These are phyloP conservation scores for Fusarium virguliforme DNA, from an alignment of 2,329 filamentous ascomycete genomes.

Conservation along the genomic window DNA sequence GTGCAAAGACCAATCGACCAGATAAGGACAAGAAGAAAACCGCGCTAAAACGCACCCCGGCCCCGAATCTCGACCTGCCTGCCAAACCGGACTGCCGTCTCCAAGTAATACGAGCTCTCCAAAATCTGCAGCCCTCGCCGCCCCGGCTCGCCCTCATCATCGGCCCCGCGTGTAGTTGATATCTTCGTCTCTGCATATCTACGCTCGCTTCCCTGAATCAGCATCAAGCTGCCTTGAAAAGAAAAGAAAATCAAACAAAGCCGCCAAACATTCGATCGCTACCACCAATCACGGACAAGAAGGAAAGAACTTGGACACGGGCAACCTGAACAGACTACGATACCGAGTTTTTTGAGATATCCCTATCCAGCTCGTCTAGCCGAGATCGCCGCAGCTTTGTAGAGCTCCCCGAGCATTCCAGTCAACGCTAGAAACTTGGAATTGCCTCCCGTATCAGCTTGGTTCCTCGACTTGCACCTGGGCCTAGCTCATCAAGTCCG, in stretches of 20 bases:
- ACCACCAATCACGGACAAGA: conserved; percentile 46
- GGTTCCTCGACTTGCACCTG: conserved; percentile 33
- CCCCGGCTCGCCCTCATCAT: conserved; percentile 32
- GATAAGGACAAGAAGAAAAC: conserved; percentile 29
- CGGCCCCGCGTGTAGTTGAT: conserved; percentile 44
- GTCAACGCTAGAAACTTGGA: conserved; percentile 36
- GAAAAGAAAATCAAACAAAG: conserved; percentile 44
- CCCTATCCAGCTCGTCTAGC: conserved; percentile 25
- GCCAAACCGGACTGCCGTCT: conserved; percentile 27
- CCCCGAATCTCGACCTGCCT: conserved; percentile 25
- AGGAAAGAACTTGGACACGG: conserved; percentile 29
- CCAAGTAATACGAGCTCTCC: conserved; percentile 36
- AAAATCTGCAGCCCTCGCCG: conserved; percentile 34
- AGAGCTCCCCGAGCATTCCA: conserved; percentile 43
- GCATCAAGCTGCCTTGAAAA: conserved; percentile 34
- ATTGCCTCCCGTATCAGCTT: conserved; percentile 38
- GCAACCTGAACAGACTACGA: conserved; percentile 26
- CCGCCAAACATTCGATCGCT: conserved; percentile 57
- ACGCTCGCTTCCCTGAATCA: conserved; percentile 55
- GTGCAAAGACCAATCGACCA: conserved; percentile 37
- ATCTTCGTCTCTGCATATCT: conserved; percentile 47
- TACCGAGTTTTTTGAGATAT: conserved; percentile 37
- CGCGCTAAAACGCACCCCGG: conserved; percentile 35
- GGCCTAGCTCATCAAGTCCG: conserved; percentile 25
- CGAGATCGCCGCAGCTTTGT: conserved; percentile 38